A percentile compares a stretch with the other conserved stretches of the same genome.
Evolutionary conservation across 2,329 filamentous ascomycete species (phyloP).

Genomic region (Stagonosporopsis chrysanthemi): DNA sequence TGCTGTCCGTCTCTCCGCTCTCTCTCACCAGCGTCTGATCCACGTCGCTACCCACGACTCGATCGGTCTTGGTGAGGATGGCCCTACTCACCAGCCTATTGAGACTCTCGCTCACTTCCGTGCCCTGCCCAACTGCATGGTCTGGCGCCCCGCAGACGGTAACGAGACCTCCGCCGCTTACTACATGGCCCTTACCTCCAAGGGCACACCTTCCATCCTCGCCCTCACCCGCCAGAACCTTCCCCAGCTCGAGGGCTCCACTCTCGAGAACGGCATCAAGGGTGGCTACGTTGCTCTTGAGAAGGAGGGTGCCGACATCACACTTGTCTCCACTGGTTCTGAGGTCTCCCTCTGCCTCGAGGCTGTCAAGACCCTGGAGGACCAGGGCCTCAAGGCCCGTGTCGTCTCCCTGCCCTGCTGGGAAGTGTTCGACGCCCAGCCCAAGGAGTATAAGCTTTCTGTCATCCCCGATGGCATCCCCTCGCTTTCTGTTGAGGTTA

Average conservation of each 20-base stretch:
- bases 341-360: conserved; percentile 95
- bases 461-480: conserved; percentile 95
- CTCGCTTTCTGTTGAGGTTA: conserved; percentile 91
- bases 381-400: conserved; percentile 85
- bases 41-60: conserved; percentile 99
- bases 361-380: conserved; percentile 87
- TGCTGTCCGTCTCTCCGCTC: conserved; percentile 89
- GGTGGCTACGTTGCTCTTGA: conserved; percentile 93
- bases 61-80: conserved; percentile 98
- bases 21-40: conserved; percentile 89
- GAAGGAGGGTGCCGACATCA: conserved; percentile 82
- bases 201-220: conserved; percentile 89
- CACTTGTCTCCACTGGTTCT: conserved; percentile 92
- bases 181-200: conserved; percentile 90
- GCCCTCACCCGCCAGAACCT: conserved; percentile 98
- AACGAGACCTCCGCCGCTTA: conserved; percentile 99
- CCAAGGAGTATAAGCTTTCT: conserved; percentile 92
- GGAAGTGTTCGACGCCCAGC: conserved; percentile 93
- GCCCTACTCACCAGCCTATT: conserved; percentile 98
- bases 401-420: conserved; percentile 96
- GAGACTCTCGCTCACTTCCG: conserved; percentile 99
- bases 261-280: conserved; percentile 88
- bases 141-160: conserved; percentile 97
- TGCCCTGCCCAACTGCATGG: conserved; percentile 98
- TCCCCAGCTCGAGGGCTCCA: conserved; percentile 94